Evolutionary conservation across 148 eudicot genomes (phyloP).

Genomic region (Rhododendron molle): DNA sequence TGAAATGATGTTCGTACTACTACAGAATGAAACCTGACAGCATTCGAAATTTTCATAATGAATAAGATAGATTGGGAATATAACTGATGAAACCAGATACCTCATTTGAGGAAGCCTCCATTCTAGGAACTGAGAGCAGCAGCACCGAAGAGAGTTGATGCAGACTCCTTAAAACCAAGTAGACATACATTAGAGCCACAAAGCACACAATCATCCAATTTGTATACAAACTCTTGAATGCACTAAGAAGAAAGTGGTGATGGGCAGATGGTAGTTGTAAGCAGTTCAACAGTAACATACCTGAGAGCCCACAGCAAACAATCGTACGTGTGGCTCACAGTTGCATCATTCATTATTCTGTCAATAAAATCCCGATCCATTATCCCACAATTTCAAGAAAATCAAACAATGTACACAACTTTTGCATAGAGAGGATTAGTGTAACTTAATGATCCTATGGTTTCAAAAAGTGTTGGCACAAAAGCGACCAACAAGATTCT

Average conservation of each 20-base stretch:
- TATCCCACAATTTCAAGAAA: not conserved
- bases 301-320: constrained; percentile 83
- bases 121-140: constrained; percentile 28
- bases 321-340: constrained; percentile 67
- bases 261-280: not conserved
- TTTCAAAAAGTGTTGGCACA: not conserved
- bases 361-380: constrained; percentile 12
- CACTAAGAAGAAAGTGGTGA: not conserved
- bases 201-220: not conserved
- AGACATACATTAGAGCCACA: constrained; percentile 16
- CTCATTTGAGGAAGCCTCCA: constrained; percentile 38
- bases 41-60: not conserved
- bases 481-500: not conserved
- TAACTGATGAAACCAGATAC: constrained; percentile 27
- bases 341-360: constrained; percentile 76
- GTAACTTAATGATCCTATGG: not conserved
- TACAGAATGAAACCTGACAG: not conserved
- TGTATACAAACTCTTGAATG: not conserved
- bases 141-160: constrained; percentile 56
- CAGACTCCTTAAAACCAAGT: constrained; percentile 59
- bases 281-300: constrained; percentile 34
- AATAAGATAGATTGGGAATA: not conserved
- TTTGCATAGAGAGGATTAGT: not conserved
- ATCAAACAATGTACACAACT: constrained; percentile 1
- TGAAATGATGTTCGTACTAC: not conserved